phyloP scores from a whole-genome alignment of 257 asterid species.

The Solanum ossicruentum region DNA sequence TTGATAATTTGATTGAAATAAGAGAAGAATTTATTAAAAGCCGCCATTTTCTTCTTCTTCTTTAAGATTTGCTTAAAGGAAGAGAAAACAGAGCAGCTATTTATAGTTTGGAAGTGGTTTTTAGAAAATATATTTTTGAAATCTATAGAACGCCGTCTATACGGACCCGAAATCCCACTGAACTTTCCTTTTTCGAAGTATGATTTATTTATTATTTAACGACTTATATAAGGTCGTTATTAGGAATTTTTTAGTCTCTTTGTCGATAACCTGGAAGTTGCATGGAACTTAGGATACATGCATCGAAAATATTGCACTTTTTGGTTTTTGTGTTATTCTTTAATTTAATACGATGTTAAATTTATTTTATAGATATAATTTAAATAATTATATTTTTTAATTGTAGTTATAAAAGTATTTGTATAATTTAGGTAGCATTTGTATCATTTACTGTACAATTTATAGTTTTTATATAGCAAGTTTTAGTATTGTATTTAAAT shows the following conservation, averaged over 20 bases:
- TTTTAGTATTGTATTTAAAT: no score
- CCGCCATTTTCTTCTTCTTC: slow-evolving; percentile 9
- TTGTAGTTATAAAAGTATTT: no score
- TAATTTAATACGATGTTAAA: no score
- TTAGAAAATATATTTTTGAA: no score
- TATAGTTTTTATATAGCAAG: no score
- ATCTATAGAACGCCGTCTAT: not conserved
- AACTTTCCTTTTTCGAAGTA: not conserved
- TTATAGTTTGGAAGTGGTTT: not conserved
- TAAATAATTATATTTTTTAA: no score
- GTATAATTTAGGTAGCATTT: no score
- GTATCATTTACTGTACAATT: no score
- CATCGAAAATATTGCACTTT: no score
- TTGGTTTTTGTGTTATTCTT: no score
- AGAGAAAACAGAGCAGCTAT: not conserved
- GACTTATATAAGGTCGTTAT: not conserved
- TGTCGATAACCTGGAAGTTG: not conserved
- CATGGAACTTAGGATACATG: not conserved
- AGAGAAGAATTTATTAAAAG: slow-evolving; percentile 21
- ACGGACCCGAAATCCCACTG: not conserved
- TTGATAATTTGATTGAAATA: slow-evolving; percentile 7
- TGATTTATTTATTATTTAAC: no score
- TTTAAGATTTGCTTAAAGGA: not conserved
- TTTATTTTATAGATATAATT: no score
- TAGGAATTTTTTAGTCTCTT: not conserved